Evolutionary conservation across 495 filamentous ascomycete genomes (phyloP), one percentile per base, ranked within the genome.

Genomic region (Friedmanniomyces simplex): DNA sequence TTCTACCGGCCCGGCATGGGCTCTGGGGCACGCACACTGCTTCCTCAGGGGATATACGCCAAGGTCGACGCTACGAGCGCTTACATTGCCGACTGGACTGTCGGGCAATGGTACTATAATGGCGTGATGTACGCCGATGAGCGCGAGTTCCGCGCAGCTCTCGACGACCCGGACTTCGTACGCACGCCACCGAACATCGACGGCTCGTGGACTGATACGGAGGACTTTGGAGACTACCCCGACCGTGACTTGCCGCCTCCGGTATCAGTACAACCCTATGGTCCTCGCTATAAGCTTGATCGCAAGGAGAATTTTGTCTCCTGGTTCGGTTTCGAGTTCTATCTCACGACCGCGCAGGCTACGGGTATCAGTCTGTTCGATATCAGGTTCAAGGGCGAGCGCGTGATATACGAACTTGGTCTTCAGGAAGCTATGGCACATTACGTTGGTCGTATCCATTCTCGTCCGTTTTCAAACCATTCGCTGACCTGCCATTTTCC

Each of bases 391-490:
- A 73, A 80, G 58, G 77, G 76, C 18, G 68, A 79, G 49, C 66
- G 76, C 13, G 70, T 81, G 28, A 68, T 82, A 41, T 80, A 82
- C 65, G 77, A 81, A 63, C 69, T 81, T 34, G 72, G 74, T 10
- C 63, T 81, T 0, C 76, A 81, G 64, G 77, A 82, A 64, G 79
- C 77, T 2, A 61, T 81, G 46, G 72, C 78, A 1, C 77, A 80
- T 61, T 81, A 80, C 60, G 77, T 32, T 32, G 4, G 28, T 32
- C 28, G 28, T 32, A n/a, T n/a, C n/a, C n/a, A n/a, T n/a, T n/a
- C n/a, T n/a, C n/a, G n/a, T n/a, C n/a, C n/a, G n/a, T n/a, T n/a
- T n/a, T n/a, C n/a, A n/a, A n/a, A n/a, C n/a, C n/a, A 32, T 10
- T 32, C 28, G 28, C 28, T 32, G 28, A 32, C 28, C n/a, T n/a